Base-by-base conservation (phyloP, 164 flowering plant species). In the Tetrastigma voinierianum region DNA sequence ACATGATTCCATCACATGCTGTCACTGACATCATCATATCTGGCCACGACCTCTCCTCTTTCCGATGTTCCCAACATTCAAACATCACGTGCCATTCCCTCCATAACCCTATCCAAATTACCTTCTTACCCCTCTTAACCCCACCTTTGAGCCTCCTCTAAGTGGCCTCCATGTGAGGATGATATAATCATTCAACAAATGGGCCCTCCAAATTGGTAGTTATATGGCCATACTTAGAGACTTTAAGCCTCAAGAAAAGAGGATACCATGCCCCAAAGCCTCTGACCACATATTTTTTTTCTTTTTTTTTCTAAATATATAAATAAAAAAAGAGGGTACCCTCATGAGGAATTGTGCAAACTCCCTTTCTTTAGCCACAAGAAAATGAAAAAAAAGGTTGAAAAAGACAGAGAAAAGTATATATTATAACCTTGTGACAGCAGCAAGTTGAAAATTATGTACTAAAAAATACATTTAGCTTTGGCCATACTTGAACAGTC, bases 61-160 rank as follows among this genome's bases (percentile, higher is more conserved):
- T 74, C 71, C 84, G 62, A 78, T 84, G 87, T 83, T 76, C 78
- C 88, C 84, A 83, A 84, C 84, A 84, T 81, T 80, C 88, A 80
- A 78, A 78, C 90, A 86, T 78, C 85, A 82, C 84, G 81, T 83
- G 79, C 71, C 67, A 24, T 60, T 69, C 68, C 58, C 70, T 10
- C 70, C 18, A 59, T 47, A 51, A 64, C 24, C 19, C 67, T 54
- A 57, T 4, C 32, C 20, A 23, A 58, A 23, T 46, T 4, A 15
- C 10, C 18, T 7, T 32, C 40, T 32, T 32, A 32, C 6, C 24
- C 24, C 54, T 16, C 32, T 3, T n/a, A 16, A 5, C 51, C 25
- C 51, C 52, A 57, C 17, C n/a, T 25, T 32, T 32, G 40, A 32
- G 40, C 40, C 40, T 15, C 59, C 6, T 25, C 13, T 2, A 25